Conservation (phyloP, 805 yeast genomes). For the Candida gorgasii region DNA sequence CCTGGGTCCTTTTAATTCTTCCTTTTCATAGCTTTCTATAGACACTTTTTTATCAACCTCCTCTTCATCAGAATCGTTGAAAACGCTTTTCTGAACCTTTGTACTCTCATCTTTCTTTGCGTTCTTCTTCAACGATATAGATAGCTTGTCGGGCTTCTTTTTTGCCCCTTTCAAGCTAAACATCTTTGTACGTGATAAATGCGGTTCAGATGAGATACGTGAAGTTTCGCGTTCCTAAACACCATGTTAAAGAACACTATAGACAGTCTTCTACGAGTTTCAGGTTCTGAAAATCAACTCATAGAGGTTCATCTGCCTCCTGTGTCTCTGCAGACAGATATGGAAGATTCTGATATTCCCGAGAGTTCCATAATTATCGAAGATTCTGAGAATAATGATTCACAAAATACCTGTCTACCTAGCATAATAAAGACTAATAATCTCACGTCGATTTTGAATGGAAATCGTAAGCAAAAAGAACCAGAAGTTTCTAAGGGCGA, state of each 20-base stretch:
- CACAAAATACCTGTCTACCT: constrained; percentile 1
- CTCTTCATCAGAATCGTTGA: constrained; percentile 1
- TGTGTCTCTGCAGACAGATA: neutral
- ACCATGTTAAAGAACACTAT: constrained; percentile 10
- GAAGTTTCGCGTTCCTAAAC: constrained; percentile 9
- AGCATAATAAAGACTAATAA: neutral
- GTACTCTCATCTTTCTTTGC: too few relatives aligned
- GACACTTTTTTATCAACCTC: constrained; percentile 19
- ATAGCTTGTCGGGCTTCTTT: neutral
- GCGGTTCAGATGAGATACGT: neutral
- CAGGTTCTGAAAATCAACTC: neutral
- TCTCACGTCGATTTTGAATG: constrained; percentile 5
- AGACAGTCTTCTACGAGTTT: constrained; percentile 12
- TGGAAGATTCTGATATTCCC: constrained; percentile 1
- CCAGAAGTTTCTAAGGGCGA: neutral
- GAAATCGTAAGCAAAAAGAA: constrained; percentile 1
- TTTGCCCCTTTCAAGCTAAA: constrained; percentile 8
- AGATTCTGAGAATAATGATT: neutral
- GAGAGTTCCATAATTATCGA: neutral
- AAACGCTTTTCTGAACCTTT: neutral
- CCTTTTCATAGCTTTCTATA: constrained; percentile 26
- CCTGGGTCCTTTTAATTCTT: constrained; percentile 15
- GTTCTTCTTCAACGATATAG: neutral
- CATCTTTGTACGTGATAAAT: too few relatives aligned
- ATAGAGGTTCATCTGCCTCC: neutral